Conservation (phyloP, 768 basidiomycete genomes). For the Crepidotus variabilis region DNA sequence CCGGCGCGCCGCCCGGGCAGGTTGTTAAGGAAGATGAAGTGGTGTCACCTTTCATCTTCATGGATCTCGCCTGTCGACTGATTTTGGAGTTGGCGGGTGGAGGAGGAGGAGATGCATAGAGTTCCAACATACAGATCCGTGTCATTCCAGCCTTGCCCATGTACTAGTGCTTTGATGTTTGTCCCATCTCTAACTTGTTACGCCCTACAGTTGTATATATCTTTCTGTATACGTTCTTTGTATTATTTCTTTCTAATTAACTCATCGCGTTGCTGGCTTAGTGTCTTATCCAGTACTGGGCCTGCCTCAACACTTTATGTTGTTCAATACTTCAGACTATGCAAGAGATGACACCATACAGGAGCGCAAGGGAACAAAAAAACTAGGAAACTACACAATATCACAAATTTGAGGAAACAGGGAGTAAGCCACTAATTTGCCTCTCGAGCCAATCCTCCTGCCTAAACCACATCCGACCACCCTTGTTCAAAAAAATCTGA, state of each 20-base stretch:
- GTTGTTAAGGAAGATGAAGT: slow-evolving; percentile 55
- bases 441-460: not conserved
- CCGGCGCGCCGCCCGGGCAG: not conserved
- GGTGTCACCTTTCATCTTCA: slow-evolving; percentile 89
- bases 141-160: not conserved
- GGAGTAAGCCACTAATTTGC: not conserved
- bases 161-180: not conserved
- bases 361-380: not conserved
- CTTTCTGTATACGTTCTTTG: not conserved
- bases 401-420: not conserved
- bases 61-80: slow-evolving; percentile 91
- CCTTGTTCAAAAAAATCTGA: not conserved
- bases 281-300: no score
- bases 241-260: not conserved
- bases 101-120: slow-evolving; percentile 11
- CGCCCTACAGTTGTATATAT: not conserved
- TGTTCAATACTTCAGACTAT: no score
- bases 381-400: not conserved
- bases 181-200: not conserved
- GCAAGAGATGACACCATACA: no score
- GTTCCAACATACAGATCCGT: not conserved
- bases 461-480: not conserved
- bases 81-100: slow-evolving; percentile 90
- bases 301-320: no score
- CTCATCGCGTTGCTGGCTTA: not conserved